Conservation (phyloP, 768 basidiomycete genomes). For the Mycena olivaceomarginata region DNA sequence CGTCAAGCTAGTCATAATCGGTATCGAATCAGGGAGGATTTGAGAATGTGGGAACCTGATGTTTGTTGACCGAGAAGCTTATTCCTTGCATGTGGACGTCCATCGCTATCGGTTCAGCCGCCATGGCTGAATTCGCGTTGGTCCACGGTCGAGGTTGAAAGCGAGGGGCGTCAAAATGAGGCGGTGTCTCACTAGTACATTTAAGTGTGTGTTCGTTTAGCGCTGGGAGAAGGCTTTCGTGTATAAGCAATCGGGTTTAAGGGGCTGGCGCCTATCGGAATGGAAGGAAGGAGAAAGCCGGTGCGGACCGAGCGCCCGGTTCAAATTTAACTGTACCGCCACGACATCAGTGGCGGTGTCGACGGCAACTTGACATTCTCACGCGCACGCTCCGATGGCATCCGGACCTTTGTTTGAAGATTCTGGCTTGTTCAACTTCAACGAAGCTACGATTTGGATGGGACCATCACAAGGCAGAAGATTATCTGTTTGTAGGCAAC, state of each 20-base stretch:
- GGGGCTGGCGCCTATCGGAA: neutral
- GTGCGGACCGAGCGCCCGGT: neutral
- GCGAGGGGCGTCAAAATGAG: neutral
- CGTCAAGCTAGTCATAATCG: constrained; percentile 33
- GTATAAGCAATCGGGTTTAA: neutral
- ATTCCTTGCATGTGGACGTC: constrained; percentile 54
- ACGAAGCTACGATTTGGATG: no score
- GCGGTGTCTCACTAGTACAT: neutral
- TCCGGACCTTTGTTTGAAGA: no score
- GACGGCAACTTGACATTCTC: neutral
- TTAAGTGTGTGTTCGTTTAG: constrained; percentile 4
- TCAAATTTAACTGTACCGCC: neutral
- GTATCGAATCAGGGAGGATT: neutral
- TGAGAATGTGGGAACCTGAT: constrained; percentile 50
- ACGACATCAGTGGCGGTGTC: neutral
- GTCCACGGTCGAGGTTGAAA: neutral
- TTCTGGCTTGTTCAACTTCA: no score
- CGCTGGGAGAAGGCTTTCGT: constrained; percentile 2
- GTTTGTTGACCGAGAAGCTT: constrained; percentile 51
- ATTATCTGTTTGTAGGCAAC: no score
- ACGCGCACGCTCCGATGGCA: no score
- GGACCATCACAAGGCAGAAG: no score
- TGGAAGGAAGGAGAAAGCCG: neutral
- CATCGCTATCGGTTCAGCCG: neutral
- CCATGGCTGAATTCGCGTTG: constrained; percentile 17